A percentile compares a stretch with the other conserved stretches of the same genome.
Evolutionary conservation across 345 rosid genomes (phyloP).

Genomic region (Rhodomyrtus tomentosa): DNA sequence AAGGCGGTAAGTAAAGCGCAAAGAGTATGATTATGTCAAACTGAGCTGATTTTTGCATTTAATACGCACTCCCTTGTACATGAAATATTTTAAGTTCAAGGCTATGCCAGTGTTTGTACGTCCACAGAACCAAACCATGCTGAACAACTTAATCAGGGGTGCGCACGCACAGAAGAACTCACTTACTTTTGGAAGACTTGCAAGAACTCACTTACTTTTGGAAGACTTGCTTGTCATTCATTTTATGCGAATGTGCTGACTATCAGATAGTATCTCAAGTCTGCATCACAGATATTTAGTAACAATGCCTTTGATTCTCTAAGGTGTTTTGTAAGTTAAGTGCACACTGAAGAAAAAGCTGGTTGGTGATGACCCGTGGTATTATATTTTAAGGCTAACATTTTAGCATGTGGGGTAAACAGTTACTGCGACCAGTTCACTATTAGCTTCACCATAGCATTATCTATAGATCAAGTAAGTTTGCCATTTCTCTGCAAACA

Average conservation of each 20-base stretch:
- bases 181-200: background rate
- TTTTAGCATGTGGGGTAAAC: background rate
- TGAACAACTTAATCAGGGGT: background rate
- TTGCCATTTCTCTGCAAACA: background rate
- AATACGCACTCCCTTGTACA: background rate
- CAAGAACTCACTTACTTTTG: background rate
- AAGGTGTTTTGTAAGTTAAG: background rate
- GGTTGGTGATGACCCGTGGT: background rate
- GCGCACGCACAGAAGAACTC: background rate
- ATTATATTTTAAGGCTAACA: background rate
- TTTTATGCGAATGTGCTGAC: background rate
- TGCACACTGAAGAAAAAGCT: background rate
- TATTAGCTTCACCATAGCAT: background rate
- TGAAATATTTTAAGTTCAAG: background rate
- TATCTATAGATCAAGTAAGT: background rate
- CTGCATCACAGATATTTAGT: background rate
- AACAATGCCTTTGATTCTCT: background rate
- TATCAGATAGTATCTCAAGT: background rate
- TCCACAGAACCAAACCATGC: background rate
- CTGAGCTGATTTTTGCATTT: background rate
- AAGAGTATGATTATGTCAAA: background rate
- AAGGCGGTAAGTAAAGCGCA: conserved; percentile 23
- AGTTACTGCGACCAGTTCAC: background rate
- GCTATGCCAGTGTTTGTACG: background rate
- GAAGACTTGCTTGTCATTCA: background rate